Conservation (phyloP, 1,139 yeast genomes). For the Scheffersomyces illinoinensis region DNA sequence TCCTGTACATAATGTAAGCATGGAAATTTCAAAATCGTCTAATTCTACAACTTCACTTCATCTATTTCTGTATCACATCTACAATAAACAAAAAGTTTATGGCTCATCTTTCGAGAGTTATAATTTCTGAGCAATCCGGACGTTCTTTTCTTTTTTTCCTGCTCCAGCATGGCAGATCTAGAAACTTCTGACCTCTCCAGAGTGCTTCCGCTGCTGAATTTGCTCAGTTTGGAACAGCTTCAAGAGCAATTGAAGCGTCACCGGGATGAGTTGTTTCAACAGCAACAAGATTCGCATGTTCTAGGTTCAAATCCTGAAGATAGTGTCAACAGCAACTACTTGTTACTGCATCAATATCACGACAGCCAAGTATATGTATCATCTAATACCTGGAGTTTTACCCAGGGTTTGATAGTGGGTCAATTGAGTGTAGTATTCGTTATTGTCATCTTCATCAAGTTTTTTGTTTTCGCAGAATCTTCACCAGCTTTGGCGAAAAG, state of each 20-base stretch:
- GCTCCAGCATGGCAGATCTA: not conserved
- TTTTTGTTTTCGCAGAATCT: constrained; percentile 85
- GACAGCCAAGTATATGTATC: not conserved
- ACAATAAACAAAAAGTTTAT: not conserved
- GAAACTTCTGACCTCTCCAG: not conserved
- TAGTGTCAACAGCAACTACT: not conserved
- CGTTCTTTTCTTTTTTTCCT: not conserved
- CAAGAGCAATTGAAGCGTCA: constrained; percentile 33
- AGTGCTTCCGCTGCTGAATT: not conserved
- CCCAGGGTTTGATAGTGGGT: constrained; percentile 79
- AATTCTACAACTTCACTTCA: not conserved
- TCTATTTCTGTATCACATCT: not conserved
- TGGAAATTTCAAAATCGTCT: not conserved
- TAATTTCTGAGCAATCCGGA: not conserved
- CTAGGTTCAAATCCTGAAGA: constrained; percentile 13
- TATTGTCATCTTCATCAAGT: constrained; percentile 74
- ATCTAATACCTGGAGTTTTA: constrained; percentile 58
- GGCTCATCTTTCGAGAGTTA: not conserved
- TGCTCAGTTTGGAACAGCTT: constrained; percentile 18
- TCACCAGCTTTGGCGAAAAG: constrained; percentile 33
- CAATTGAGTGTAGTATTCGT: constrained; percentile 80
- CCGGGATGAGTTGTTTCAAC: constrained; percentile 33
- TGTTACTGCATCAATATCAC: not conserved
- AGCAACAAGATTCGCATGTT: constrained; percentile 27
- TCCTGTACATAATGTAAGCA: not conserved